A percentile compares a stretch with the other conserved stretches of the same genome.
Conservation (phyloP, 176 grass and related monocot species). For the Oropetium thomaeum region DNA sequence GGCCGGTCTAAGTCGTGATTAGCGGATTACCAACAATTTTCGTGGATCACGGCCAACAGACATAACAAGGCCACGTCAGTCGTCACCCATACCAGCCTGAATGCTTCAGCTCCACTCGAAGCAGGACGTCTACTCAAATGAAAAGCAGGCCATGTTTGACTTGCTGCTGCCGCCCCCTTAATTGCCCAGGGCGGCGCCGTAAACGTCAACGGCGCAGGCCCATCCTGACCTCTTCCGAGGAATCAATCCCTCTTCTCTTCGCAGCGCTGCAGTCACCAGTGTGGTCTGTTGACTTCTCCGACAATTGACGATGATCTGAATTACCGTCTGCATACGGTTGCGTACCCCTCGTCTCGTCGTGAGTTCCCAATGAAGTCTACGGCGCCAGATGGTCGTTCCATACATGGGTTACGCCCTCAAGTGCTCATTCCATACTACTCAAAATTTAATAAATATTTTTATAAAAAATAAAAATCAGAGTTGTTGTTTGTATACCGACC, state of each 20-base stretch:
- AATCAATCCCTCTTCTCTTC: too few species aligned
- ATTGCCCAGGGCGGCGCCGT: neutral
- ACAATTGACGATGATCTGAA: neutral
- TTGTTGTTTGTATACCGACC: too few species aligned
- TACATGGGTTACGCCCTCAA: too few species aligned
- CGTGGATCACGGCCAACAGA: too few species aligned
- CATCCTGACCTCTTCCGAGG: constrained; percentile 3
- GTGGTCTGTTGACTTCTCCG: neutral
- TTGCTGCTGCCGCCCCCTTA: neutral
- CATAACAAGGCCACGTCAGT: too few species aligned
- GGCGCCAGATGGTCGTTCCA: neutral
- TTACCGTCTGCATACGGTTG: neutral
- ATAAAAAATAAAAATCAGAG: too few species aligned
- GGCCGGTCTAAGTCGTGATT: too few species aligned
- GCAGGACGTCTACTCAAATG: neutral
- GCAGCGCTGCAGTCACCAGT: neutral
- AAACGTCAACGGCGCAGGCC: constrained; percentile 12
- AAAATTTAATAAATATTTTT: too few species aligned
- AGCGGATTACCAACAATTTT: too few species aligned
- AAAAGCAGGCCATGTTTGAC: constrained; percentile 19
- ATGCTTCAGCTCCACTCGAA: neutral
- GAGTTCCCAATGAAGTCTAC: neutral
- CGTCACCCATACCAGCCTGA: neutral
- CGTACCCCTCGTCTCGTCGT: neutral
- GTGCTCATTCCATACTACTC: too few species aligned